Percentiles rank a stretch among this genome's conserved stretches.
These are phyloP conservation scores for Solanum tarapatanum DNA, from an alignment of 257 asterid genomes.

Conservation along the genomic window DNA sequence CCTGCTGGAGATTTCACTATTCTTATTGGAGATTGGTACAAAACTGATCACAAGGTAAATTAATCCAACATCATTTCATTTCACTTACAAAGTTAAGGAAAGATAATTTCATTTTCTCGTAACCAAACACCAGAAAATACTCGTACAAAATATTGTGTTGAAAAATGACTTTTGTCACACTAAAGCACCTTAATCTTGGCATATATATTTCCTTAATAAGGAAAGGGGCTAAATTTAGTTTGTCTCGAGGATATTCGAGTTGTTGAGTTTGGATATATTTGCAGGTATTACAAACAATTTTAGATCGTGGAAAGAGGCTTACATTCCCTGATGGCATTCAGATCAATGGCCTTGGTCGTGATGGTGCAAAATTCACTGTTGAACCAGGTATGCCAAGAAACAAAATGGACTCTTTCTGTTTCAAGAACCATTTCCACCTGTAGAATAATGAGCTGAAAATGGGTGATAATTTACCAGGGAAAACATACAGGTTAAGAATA, in stretches of 20 bases:
- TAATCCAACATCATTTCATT: too few relatives aligned
- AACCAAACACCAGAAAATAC: too few relatives aligned
- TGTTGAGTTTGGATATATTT: neutral
- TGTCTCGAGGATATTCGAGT: neutral
- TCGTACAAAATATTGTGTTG: neutral
- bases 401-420: neutral
- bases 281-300: constrained; percentile 28
- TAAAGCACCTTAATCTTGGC: neutral
- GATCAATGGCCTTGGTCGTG: constrained; percentile 45
- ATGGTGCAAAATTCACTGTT: constrained; percentile 25
- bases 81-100: too few relatives aligned
- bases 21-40: constrained; percentile 68
- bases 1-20: constrained; percentile 45
- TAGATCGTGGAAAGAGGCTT: constrained; percentile 40
- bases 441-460: neutral
- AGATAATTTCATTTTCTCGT: too few relatives aligned
- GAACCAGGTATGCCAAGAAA: constrained; percentile 21
- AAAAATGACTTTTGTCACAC: neutral
- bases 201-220: neutral
- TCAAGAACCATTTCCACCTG: neutral
- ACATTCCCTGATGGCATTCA: constrained; percentile 37
- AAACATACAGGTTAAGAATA: constrained; percentile 61
- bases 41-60: constrained; percentile 38
- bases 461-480: constrained; percentile 25
- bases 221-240: neutral